These are phyloP conservation scores for Melaleuca alternifolia DNA, from an alignment of 345 rosid species.

Conservation along the genomic window DNA sequence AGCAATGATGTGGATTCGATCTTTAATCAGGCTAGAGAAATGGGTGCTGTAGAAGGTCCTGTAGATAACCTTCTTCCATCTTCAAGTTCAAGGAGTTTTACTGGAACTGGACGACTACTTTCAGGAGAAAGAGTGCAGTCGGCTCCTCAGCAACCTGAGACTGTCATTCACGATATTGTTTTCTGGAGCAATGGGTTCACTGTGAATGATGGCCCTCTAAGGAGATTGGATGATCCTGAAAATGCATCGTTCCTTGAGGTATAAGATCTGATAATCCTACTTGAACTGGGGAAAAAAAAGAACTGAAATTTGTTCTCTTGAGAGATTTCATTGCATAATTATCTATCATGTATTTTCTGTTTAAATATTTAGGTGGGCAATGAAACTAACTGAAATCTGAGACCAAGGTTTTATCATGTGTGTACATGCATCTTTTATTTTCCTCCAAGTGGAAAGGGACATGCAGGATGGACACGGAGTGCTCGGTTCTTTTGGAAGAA, in stretches of 20 bases:
- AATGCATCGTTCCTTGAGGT: conserved; percentile 92
- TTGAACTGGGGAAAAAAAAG: not conserved
- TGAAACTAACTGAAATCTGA: not conserved
- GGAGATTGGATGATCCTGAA: conserved; percentile 92
- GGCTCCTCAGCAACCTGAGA: conserved; percentile 72
- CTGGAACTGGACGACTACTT: conserved; percentile 78
- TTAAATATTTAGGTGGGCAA: not conserved
- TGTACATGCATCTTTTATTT: not conserved
- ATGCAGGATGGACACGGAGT: not conserved
- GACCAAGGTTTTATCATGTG: not conserved
- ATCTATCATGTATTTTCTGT: not conserved
- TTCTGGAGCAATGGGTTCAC: conserved; percentile 95
- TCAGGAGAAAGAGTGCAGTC: conserved; percentile 74
- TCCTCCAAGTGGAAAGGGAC: not conserved
- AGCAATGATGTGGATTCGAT: conserved; percentile 84
- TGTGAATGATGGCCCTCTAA: conserved; percentile 76
- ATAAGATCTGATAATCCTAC: not conserved
- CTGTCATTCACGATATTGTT: conserved; percentile 61
- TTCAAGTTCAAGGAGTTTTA: conserved; percentile 73
- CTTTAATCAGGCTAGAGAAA: conserved; percentile 77
- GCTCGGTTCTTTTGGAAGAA: not conserved
- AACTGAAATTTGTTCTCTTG: not conserved
- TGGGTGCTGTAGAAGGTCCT: conserved; percentile 90
- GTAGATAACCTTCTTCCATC: conserved; percentile 46
- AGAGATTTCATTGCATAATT: not conserved